phyloP scores from a whole-genome alignment of 2,329 filamentous ascomycete genomes.

The Alternaria sp. region DNA sequence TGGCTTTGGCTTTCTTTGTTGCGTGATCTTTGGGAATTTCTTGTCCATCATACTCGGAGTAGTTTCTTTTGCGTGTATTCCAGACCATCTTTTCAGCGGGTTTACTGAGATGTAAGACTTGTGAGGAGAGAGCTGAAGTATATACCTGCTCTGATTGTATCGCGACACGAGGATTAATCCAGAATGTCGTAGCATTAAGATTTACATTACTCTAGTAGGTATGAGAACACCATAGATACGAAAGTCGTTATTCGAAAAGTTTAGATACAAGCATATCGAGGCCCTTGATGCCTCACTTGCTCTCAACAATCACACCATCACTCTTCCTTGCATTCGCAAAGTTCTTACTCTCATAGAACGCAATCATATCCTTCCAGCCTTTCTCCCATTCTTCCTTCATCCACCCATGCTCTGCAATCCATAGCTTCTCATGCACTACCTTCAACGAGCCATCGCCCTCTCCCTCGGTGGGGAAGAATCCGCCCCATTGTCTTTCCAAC shows the following conservation, averaged over 20 bases:
- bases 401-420: conserved; percentile 27
- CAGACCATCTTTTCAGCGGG: not conserved
- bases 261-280: not conserved
- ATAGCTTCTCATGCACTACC: conserved; percentile 47
- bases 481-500: conserved; percentile 38
- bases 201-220: not conserved
- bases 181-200: not conserved
- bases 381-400: conserved; percentile 34
- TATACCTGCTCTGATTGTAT: not conserved
- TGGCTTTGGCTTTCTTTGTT: not conserved
- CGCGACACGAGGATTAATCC: not conserved
- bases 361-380: conserved; percentile 34
- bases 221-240: not conserved
- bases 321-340: conserved; percentile 21
- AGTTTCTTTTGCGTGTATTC: not conserved
- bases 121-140: not conserved
- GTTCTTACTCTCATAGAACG: conserved; percentile 31
- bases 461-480: conserved; percentile 30
- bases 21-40: not conserved
- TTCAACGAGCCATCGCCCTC: conserved; percentile 35
- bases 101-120: not conserved
- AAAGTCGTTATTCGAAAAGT: not conserved
- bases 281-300: not conserved
- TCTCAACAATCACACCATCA: conserved; percentile 10
- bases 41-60: not conserved